Percentiles rank a stretch among this genome's conserved stretches.
Evolutionary conservation across 805 yeast genomes (phyloP).

Genomic region (Saitoella complicata): DNA sequence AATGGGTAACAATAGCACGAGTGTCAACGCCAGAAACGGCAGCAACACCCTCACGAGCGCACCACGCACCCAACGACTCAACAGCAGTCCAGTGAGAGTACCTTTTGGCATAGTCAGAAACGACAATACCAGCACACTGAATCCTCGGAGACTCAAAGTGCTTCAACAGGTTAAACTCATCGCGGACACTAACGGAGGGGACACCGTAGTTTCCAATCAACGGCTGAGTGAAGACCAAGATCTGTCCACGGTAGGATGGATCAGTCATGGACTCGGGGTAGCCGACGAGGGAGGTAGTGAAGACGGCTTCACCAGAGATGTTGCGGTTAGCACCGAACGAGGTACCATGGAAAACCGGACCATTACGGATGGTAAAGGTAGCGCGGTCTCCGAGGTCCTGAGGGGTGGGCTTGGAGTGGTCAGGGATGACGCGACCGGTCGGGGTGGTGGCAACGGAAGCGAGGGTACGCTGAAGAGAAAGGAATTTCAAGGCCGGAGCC

Average conservation of each 20-base stretch:
- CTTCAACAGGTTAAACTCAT: conserved; percentile 69
- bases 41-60: conserved; percentile 89
- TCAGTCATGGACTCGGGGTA: conserved; percentile 96
- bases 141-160: conserved; percentile 82
- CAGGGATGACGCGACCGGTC: too few relatives aligned
- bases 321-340: conserved; percentile 88
- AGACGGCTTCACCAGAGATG: conserved; percentile 92
- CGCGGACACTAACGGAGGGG: conserved; percentile 68
- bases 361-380: conserved; percentile 58
- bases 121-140: conserved; percentile 93
- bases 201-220: conserved; percentile 98
- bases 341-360: conserved; percentile 56
- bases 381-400: conserved; percentile 47
- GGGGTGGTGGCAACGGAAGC: too few relatives aligned
- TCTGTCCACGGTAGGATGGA: conserved; percentile 97
- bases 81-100: conserved; percentile 99
- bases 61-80: conserved; percentile 88
- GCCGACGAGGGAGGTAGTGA: conserved; percentile 99
- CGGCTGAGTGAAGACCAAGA: conserved; percentile 88
- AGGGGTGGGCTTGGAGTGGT: conserved; percentile 1
- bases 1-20: conserved; percentile 76
- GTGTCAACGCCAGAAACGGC: conserved; percentile 96
- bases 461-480: too few relatives aligned
- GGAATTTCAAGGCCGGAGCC: too few relatives aligned
- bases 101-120: conserved; percentile 84